Evolutionary conservation across 2,329 filamentous ascomycete genomes (phyloP).

Genomic region (Xylariaceae sp.): DNA sequence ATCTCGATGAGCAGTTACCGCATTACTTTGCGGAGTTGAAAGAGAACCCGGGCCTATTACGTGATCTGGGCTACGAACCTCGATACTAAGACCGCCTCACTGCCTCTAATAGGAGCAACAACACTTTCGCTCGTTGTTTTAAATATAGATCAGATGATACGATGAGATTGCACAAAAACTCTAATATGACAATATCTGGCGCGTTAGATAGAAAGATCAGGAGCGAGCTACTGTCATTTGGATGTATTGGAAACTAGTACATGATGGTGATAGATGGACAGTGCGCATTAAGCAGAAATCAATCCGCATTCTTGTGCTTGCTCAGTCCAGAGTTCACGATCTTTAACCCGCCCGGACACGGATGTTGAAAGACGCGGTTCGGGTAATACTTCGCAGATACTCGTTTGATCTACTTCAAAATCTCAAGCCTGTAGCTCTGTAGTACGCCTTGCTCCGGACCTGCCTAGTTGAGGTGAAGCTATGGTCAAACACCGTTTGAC

Average conservation of each 20-base stretch:
- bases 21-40: not conserved
- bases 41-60: not conserved
- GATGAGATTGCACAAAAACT: too few relatives aligned
- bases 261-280: too few relatives aligned
- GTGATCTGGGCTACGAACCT: not conserved
- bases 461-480: conserved; percentile 23
- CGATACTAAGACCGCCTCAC: too few relatives aligned
- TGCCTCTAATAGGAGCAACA: too few relatives aligned
- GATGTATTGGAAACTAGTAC: too few relatives aligned
- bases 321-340: conserved; percentile 6
- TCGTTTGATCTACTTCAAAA: conserved; percentile 22
- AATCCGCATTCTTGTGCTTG: too few relatives aligned
- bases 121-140: too few relatives aligned
- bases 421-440: conserved; percentile 25
- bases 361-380: conserved; percentile 16
- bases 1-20: not conserved
- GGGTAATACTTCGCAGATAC: conserved; percentile 34
- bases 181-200: too few relatives aligned
- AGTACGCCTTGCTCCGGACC: conserved; percentile 24
- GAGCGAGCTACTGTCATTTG: too few relatives aligned
- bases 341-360: conserved; percentile 21
- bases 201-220: too few relatives aligned
- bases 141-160: too few relatives aligned
- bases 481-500: not conserved
- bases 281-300: too few relatives aligned